These are phyloP conservation scores for Dorcoceras hygrometricum DNA, from an alignment of 257 asterid species.

Conservation along the genomic window DNA sequence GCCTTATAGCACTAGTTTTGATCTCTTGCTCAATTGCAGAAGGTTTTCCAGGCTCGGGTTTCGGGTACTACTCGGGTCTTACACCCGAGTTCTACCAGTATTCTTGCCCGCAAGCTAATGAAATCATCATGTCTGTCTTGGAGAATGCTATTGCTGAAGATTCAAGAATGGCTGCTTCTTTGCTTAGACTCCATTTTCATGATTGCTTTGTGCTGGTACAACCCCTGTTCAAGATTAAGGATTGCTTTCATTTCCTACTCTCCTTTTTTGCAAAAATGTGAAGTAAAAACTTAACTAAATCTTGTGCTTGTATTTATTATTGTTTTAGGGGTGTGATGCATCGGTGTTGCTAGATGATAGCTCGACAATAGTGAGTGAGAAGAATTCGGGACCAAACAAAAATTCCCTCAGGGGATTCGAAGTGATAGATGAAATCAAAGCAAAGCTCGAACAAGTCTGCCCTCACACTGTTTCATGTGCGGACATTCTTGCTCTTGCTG, in stretches of 20 bases:
- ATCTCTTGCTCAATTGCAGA: slow-evolving; percentile 27
- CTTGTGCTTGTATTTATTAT: not conserved
- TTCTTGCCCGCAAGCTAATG: slow-evolving; percentile 79
- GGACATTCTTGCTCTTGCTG: slow-evolving; percentile 73
- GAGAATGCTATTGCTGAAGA: slow-evolving; percentile 59
- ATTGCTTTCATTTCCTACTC: not conserved
- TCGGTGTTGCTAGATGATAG: slow-evolving; percentile 61
- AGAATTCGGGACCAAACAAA: slow-evolving; percentile 66
- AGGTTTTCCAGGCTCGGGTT: slow-evolving; percentile 37
- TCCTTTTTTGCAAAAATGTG: not conserved
- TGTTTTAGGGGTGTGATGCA: slow-evolving; percentile 71
- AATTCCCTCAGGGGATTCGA: slow-evolving; percentile 66
- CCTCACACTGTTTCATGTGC: slow-evolving; percentile 84
- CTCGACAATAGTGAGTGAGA: slow-evolving; percentile 49
- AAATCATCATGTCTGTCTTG: slow-evolving; percentile 64
- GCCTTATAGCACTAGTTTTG: slow-evolving; percentile 29
- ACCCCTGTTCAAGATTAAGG: not conserved
- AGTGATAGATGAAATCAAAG: slow-evolving; percentile 75
- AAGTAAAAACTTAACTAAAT: no score
- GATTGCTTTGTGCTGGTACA: slow-evolving; percentile 70
- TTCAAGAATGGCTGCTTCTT: slow-evolving; percentile 74
- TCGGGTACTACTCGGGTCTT: slow-evolving; percentile 37
- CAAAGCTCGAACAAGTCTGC: slow-evolving; percentile 58
- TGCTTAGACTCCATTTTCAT: slow-evolving; percentile 67
- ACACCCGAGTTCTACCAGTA: slow-evolving; percentile 44